A percentile compares a stretch with the other conserved stretches of the same genome.
Evolutionary conservation across 176 grass and related monocot species (phyloP).

Genomic region (Triticum timopheevii): DNA sequence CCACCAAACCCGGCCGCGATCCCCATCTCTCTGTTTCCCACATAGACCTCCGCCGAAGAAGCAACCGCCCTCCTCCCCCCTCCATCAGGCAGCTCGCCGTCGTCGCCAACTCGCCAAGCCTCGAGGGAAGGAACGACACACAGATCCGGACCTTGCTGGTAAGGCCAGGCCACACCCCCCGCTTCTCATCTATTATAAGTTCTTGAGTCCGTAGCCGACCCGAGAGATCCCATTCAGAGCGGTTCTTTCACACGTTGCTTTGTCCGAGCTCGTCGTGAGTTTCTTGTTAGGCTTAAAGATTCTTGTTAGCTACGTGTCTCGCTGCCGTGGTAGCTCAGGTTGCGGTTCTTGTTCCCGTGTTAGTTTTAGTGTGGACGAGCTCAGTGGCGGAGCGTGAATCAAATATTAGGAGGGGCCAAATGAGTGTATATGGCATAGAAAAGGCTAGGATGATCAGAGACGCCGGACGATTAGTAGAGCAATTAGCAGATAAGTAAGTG

Average conservation of each 20-base stretch:
- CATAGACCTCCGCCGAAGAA: neutral
- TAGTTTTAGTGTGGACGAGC: neutral
- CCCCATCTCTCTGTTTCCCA: neutral
- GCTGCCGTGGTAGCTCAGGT: neutral
- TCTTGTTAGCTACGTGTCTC: neutral
- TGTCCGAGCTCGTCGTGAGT: neutral
- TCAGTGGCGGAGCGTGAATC: neutral
- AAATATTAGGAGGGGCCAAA: no score
- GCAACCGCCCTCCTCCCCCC: neutral
- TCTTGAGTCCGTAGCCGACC: neutral
- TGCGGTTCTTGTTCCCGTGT: neutral
- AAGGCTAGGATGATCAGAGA: no score
- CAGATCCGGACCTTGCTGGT: conserved; percentile 16
- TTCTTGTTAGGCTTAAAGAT: neutral
- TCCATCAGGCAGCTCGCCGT: neutral
- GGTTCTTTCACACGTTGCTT: neutral
- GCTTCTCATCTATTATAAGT: neutral
- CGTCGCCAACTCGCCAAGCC: neutral
- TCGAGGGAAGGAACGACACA: neutral
- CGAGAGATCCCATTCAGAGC: neutral
- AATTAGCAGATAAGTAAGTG: no score
- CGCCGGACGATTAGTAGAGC: no score
- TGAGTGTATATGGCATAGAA: no score
- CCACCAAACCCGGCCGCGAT: neutral
- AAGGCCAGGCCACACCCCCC: neutral